Conservation (phyloP, 2,329 filamentous ascomycete genomes). For the Talaromyces sp. region DNA sequence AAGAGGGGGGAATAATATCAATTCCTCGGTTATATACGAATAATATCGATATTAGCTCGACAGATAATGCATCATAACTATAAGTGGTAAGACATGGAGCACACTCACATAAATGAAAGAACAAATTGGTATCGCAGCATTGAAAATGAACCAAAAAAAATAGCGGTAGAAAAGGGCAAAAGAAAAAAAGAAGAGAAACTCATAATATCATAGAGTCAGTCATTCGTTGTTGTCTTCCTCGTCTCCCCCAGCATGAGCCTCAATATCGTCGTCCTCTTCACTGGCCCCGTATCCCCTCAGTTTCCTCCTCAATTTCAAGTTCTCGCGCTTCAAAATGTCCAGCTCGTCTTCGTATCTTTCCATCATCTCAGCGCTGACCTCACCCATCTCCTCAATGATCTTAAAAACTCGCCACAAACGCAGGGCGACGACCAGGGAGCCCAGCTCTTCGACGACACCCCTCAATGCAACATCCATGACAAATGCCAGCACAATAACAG, state of each 20-base stretch:
- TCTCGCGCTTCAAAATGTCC: constrained; percentile 29
- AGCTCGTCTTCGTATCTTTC: constrained; percentile 53
- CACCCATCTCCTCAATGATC: constrained; percentile 64
- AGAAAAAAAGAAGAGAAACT: background rate
- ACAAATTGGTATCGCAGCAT: constrained; percentile 11
- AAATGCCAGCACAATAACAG: constrained; percentile 60
- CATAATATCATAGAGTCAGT: background rate
- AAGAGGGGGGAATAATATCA: background rate
- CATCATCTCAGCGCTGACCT: constrained; percentile 60
- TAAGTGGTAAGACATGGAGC: background rate
- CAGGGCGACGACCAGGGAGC: constrained; percentile 61
- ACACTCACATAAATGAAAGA: constrained; percentile 6
- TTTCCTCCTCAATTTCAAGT: constrained; percentile 9
- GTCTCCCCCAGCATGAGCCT: constrained; percentile 5
- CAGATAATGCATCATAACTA: background rate
- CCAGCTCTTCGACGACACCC: constrained; percentile 38
- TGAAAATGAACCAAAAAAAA: background rate
- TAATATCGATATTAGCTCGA: background rate
- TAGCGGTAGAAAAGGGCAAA: background rate
- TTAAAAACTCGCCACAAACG: constrained; percentile 67
- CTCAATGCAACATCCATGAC: constrained; percentile 57
- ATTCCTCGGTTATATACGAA: background rate
- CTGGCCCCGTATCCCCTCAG: constrained; percentile 7
- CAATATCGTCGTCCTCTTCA: constrained; percentile 9
- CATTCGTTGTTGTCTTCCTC: constrained; percentile 10